Evolutionary conservation across 176 grass and related monocot species (phyloP).

Genomic region (Hordeum vulgare): MorexV3_pseudomolecules_assembly NC_058518.1:479776037-479776536

Average conservation of each 20-base stretch:
- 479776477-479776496: slow-evolving; percentile 7
- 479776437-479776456: slow-evolving; percentile 1
- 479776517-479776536: neutral
- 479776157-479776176: slow-evolving; percentile 6
- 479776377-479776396: neutral
- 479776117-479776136: slow-evolving; percentile 18
- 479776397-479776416: neutral
- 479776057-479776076: slow-evolving; percentile 82
- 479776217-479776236: slow-evolving; percentile 32
- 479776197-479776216: slow-evolving; percentile 17
- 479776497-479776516: slow-evolving; percentile 4
- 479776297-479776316: slow-evolving; percentile 43
- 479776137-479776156: slow-evolving; percentile 15
- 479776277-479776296: slow-evolving; percentile 20
- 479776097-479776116: slow-evolving; percentile 9
- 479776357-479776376: neutral
- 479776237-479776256: slow-evolving; percentile 19
- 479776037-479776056: slow-evolving; percentile 60
- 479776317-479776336: slow-evolving; percentile 68
- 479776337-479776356: slow-evolving; percentile 15
- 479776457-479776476: neutral
- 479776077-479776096: slow-evolving; percentile 73
- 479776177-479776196: slow-evolving; percentile 26
- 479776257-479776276: neutral
- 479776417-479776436: neutral